Evolutionary conservation across 495 filamentous ascomycete species (phyloP).

Genomic region (Penicillium egyptiacum): DNA sequence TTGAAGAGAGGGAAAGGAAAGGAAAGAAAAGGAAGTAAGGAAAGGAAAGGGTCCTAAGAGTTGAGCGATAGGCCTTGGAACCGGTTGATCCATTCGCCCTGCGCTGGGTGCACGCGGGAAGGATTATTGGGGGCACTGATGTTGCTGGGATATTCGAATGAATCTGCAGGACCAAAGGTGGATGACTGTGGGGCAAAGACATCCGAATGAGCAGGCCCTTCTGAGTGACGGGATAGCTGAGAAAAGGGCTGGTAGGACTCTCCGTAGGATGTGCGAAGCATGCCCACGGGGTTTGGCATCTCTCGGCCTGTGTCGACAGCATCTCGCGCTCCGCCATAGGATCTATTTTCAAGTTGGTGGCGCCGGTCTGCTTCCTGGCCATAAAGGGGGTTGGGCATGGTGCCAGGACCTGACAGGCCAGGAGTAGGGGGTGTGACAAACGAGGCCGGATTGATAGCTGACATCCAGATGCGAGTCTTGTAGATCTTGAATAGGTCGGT

Average conservation of each 20-base stretch:
- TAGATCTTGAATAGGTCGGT: constrained; percentile 98
- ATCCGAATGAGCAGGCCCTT: constrained; percentile 29
- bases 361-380: constrained; percentile 38
- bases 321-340: constrained; percentile 32
- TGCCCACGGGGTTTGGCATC: constrained; percentile 33
- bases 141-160: constrained; percentile 34
- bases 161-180: constrained; percentile 36
- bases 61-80: constrained; percentile 56
- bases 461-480: constrained; percentile 99
- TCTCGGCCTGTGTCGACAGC: constrained; percentile 35
- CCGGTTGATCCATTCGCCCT: constrained; percentile 45
- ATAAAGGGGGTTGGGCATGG: constrained; percentile 35
- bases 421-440: constrained; percentile 78
- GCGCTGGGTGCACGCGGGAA: constrained; percentile 38
- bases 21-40: too few species aligned
- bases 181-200: constrained; percentile 39
- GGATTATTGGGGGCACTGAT: constrained; percentile 27
- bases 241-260: constrained; percentile 42
- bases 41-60: constrained; percentile 30
- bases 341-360: constrained; percentile 37
- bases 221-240: constrained; percentile 32
- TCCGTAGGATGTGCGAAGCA: constrained; percentile 37
- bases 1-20: background rate
- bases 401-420: constrained; percentile 54
- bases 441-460: constrained; percentile 95